A percentile compares a stretch with the other conserved stretches of the same genome.
These are phyloP conservation scores for Harringtonia aguacate DNA, from an alignment of 2,329 filamentous ascomycete genomes.

Conservation along the genomic window DNA sequence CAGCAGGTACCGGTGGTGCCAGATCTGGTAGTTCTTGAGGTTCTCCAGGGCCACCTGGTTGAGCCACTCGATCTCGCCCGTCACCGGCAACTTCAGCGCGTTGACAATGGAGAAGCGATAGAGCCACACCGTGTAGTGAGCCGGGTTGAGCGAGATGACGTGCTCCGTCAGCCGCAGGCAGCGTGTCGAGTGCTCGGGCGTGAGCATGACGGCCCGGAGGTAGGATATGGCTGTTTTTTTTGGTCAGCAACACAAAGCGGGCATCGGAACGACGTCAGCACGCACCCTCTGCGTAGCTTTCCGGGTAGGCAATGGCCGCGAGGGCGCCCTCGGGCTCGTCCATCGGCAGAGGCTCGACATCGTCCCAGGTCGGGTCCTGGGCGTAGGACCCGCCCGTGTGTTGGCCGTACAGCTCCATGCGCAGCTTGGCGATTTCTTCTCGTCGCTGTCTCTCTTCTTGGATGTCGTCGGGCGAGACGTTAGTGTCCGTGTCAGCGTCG, in stretches of 20 bases:
- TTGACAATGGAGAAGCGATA: constrained; percentile 77
- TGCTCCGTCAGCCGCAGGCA: constrained; percentile 75
- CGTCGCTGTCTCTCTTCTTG: constrained; percentile 35
- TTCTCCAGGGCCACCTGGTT: constrained; percentile 73
- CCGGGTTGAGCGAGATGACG: constrained; percentile 86
- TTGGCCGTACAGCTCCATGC: constrained; percentile 41
- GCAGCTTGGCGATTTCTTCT: constrained; percentile 38
- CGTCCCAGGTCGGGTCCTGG: constrained; percentile 68
- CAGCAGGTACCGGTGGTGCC: constrained; percentile 63
- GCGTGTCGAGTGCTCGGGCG: constrained; percentile 70
- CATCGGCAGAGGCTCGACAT: constrained; percentile 72
- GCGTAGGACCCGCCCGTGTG: constrained; percentile 41
- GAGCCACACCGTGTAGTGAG: constrained; percentile 98
- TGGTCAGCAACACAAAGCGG: not conserved
- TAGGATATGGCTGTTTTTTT: constrained; percentile 66
- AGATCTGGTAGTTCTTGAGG: constrained; percentile 99
- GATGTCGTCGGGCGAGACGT: constrained; percentile 27
- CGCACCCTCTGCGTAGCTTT: constrained; percentile 72
- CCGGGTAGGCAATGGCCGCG: constrained; percentile 84
- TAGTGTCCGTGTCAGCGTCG: constrained; percentile 1
- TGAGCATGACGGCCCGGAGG: constrained; percentile 85
- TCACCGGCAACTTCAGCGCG: constrained; percentile 51
- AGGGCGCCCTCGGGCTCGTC: constrained; percentile 76
- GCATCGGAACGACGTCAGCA: not conserved
- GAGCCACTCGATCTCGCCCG: constrained; percentile 73